phyloP scores from a whole-genome alignment of 768 basidiomycete genomes.

The Leccinum broughii region DNA sequence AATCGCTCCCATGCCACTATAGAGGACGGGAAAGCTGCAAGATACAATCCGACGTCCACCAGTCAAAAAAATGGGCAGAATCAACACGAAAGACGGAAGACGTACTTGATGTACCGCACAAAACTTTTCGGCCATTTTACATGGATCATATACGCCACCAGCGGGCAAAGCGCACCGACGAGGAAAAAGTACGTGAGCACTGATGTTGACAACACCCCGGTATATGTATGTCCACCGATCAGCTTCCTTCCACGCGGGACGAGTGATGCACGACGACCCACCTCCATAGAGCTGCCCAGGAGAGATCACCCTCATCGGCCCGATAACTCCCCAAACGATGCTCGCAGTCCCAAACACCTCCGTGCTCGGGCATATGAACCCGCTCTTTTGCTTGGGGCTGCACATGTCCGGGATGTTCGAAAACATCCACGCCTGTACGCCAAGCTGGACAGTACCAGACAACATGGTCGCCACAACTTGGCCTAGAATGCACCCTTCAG shows the following conservation, averaged over 20 bases:
- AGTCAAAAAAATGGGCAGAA: neutral
- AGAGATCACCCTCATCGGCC: constrained; percentile 71
- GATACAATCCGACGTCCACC: neutral
- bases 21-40: neutral
- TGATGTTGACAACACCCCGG: constrained; percentile 10
- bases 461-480: constrained; percentile 66
- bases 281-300: constrained; percentile 60
- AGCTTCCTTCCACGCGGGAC: neutral
- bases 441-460: constrained; percentile 66
- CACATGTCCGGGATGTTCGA: constrained; percentile 39
- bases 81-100: constrained; percentile 1
- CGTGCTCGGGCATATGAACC: constrained; percentile 70
- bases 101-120: constrained; percentile 64
- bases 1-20: constrained; percentile 32
- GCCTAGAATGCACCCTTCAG: constrained; percentile 5
- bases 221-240: neutral
- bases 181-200: constrained; percentile 75
- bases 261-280: constrained; percentile 3
- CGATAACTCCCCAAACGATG: constrained; percentile 82
- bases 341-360: constrained; percentile 79
- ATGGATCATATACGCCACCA: constrained; percentile 52
- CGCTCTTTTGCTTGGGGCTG: constrained; percentile 35
- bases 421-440: constrained; percentile 65
- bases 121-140: constrained; percentile 63
- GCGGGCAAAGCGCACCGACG: constrained; percentile 63